Evolutionary conservation across 768 basidiomycete genomes (phyloP), one percentile per base, ranked within the genome.

Genomic region (Suillus luteus): DNA sequence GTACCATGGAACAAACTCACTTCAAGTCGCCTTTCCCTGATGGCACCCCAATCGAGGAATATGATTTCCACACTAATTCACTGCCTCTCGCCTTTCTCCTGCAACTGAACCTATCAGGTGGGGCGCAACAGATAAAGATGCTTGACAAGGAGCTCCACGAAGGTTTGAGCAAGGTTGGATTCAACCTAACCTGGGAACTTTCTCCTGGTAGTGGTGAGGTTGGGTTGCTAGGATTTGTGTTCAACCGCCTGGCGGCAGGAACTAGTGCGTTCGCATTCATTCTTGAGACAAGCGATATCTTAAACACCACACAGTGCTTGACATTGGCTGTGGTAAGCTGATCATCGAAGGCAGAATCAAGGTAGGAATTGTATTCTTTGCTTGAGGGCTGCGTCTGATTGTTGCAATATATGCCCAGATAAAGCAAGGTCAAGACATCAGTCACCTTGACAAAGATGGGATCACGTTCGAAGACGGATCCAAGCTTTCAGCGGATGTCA

Each of bases 391-490:
- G 15, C 22, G n/a, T 9, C 35, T 33, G 14, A 38, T 37, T 37
- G 6, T 14, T 55, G 35, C 55, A 3, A 22, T 27, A 31, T 22
- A 8, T 3, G 14, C 3, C 73, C 71, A 76, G 46, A 72, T 73
- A 33, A 71, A 74, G 51, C 72, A 75, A 11, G 73, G 73, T 33
- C 33, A 33, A 33, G 33, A 5, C 33, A 33, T 33, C 33, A 33
- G 33, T 7, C 33, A 33, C 33, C 6, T 33, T 4, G 33, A 33
- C 15, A 27, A 27, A 27, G 27, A 27, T 27, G 27, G 27, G 27
- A 27, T 2, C 27, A 27, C 27, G 27, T 27, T 27, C 27, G 2
- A 27, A 27, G 27, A 27, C 27, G 27, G 27, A 1, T 27, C 27
- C 27, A 27, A 27, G 27, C 27, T 27, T 27, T 2, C 27, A 27